These are phyloP conservation scores for Arachis hypogaea DNA, from an alignment of 306 rosid genomes.

Conservation along the genomic window DNA sequence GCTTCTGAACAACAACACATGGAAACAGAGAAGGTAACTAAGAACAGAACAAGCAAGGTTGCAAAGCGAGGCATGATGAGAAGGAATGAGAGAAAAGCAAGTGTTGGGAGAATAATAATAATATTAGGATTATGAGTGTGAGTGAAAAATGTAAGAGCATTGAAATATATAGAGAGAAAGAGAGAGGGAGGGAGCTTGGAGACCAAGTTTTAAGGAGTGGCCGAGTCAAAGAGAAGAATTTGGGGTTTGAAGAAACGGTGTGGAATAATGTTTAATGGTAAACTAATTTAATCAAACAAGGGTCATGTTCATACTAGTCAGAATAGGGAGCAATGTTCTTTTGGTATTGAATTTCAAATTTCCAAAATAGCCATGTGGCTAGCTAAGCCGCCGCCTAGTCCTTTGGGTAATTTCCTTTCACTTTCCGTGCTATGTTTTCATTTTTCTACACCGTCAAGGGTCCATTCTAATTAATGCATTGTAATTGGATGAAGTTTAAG, in stretches of 20 bases:
- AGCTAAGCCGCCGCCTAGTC: constrained; percentile 40
- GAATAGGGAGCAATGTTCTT: neutral
- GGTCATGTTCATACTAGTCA: neutral
- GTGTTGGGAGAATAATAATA: neutral
- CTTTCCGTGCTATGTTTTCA: neutral
- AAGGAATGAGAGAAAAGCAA: constrained; percentile 5
- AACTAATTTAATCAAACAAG: neutral
- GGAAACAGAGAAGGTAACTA: constrained; percentile 41
- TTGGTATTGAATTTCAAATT: neutral
- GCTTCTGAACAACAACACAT: constrained; percentile 46
- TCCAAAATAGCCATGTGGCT: constrained; percentile 30
- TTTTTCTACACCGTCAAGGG: constrained; percentile 43
- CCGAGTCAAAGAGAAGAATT: constrained; percentile 42
- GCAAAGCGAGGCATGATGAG: constrained; percentile 56
- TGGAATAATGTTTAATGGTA: constrained; percentile 1
- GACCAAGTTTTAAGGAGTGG: constrained; percentile 39
- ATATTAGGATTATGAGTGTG: neutral
- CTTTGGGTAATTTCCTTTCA: constrained; percentile 32
- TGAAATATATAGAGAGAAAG: constrained; percentile 9
- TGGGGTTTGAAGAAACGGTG: neutral
- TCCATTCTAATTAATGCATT: constrained; percentile 22
- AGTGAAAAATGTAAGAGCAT: neutral
- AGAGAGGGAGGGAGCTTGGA: constrained; percentile 40
- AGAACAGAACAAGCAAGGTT: constrained; percentile 43
- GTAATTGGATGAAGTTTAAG: neutral